These are phyloP conservation scores for Cenchrus fungigraminus DNA, from an alignment of 176 grass and related monocot genomes.

Conservation along the genomic window DNA sequence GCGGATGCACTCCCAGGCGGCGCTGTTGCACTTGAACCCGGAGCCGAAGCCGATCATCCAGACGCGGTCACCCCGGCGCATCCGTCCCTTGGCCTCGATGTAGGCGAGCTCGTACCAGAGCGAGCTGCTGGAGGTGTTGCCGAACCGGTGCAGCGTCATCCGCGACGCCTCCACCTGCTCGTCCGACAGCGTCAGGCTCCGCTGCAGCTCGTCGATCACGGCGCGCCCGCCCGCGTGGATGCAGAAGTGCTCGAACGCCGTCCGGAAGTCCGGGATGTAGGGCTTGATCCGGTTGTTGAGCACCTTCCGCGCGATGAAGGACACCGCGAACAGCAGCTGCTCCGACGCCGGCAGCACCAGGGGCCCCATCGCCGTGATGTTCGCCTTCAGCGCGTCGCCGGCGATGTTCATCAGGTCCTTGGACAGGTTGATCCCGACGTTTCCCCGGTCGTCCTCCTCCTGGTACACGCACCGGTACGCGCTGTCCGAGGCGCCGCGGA, in stretches of 20 bases:
- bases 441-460: conserved; percentile 52
- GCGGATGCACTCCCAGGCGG: conserved; percentile 78
- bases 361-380: conserved; percentile 63
- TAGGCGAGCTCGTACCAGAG: conserved; percentile 77
- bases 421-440: conserved; percentile 61
- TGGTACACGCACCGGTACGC: conserved; percentile 71
- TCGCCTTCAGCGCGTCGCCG: conserved; percentile 64
- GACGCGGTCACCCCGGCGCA: conserved; percentile 57
- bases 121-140: conserved; percentile 71
- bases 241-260: conserved; percentile 97
- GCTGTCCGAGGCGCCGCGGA: conserved; percentile 41
- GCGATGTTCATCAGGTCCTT: conserved; percentile 70
- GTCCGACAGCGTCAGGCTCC: conserved; percentile 64
- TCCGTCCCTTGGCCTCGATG: conserved; percentile 66
- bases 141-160: conserved; percentile 83
- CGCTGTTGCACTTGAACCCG: conserved; percentile 94
- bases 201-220: conserved; percentile 90
- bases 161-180: conserved; percentile 75
- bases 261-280: conserved; percentile 74
- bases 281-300: conserved; percentile 43
- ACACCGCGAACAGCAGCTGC: conserved; percentile 65
- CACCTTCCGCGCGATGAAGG: conserved; percentile 55
- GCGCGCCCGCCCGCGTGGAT: conserved; percentile 87
- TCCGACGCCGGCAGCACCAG: conserved; percentile 71
- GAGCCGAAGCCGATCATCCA: conserved; percentile 76